A percentile compares a stretch with the other conserved stretches of the same genome.
Conservation (phyloP, 345 rosid species). For the Moricandia arvensis region DNA sequence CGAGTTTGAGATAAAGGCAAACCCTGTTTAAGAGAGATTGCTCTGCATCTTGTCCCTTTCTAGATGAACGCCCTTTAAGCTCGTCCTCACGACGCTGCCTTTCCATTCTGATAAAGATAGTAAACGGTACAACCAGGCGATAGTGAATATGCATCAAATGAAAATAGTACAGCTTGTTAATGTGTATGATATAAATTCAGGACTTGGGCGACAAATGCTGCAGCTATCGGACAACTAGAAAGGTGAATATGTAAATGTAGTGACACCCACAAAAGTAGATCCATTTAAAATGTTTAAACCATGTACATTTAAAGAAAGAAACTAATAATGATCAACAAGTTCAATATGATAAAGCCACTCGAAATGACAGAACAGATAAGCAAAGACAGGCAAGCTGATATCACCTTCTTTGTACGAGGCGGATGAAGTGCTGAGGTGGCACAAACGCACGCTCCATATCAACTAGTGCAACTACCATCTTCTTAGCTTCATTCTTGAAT, state of each 20-base stretch:
- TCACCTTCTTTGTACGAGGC: constrained; percentile 71
- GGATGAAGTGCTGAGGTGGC: constrained; percentile 99
- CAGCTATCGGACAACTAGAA: background rate
- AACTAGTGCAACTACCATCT: constrained; percentile 95
- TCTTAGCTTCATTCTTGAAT: constrained; percentile 88
- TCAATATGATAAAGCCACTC: background rate
- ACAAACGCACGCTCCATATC: constrained; percentile 99
- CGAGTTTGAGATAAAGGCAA: constrained; percentile 25
- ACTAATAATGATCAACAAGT: background rate
- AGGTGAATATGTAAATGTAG: constrained; percentile 9
- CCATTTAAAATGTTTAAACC: background rate
- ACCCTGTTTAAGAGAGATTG: constrained; percentile 80
- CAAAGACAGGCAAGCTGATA: background rate
- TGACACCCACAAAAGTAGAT: background rate
- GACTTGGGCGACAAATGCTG: constrained; percentile 10
- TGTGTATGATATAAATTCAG: background rate
- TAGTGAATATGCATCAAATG: constrained; percentile 21
- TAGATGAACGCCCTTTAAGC: constrained; percentile 76
- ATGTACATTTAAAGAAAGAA: background rate
- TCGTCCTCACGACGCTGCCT: constrained; percentile 98
- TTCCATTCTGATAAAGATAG: constrained; percentile 66
- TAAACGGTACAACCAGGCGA: background rate
- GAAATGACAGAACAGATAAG: background rate
- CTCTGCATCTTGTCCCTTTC: constrained; percentile 79
- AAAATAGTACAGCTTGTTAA: background rate